These are phyloP conservation scores for Cocos nucifera DNA, from an alignment of 176 grass and related monocot species.

Conservation along the genomic window DNA sequence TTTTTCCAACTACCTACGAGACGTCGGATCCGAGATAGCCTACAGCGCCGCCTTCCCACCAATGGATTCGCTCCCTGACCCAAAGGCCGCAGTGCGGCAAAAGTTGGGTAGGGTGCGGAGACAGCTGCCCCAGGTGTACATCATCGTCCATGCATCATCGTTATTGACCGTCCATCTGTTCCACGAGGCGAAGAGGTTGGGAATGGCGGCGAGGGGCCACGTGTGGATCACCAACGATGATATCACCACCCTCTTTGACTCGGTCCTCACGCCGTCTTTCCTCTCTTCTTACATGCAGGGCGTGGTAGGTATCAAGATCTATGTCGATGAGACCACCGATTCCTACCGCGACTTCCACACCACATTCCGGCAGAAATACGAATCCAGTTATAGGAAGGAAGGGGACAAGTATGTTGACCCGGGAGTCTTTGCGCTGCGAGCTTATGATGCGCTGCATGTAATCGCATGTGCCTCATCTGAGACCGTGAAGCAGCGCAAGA, in stretches of 20 bases:
- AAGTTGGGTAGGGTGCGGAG: constrained; percentile 2
- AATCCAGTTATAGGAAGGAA: neutral
- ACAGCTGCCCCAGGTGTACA: constrained; percentile 21
- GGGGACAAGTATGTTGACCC: constrained; percentile 5
- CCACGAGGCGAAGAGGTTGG: constrained; percentile 13
- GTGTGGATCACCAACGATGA: constrained; percentile 27
- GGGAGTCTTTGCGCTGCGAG: constrained; percentile 7
- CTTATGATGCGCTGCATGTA: constrained; percentile 24
- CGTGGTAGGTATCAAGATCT: constrained; percentile 21
- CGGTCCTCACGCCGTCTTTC: constrained; percentile 13
- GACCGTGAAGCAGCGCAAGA: neutral
- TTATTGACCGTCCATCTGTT: constrained; percentile 9
- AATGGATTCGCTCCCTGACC: neutral
- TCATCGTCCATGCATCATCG: constrained; percentile 18
- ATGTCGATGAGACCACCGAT: constrained; percentile 4
- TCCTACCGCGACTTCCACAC: constrained; percentile 11
- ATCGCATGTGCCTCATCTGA: neutral
- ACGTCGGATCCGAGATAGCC: constrained; percentile 8
- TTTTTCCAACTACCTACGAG: constrained; percentile 9
- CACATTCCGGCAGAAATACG: constrained; percentile 5
- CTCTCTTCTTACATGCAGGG: constrained; percentile 29
- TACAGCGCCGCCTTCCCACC: constrained; percentile 1
- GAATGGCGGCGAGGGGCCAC: constrained; percentile 6
- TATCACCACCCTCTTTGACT: constrained; percentile 22
- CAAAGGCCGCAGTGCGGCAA: neutral